Conservation (phyloP, 2,329 filamentous ascomycete genomes). For the Trichoderma guizhouense region DNA sequence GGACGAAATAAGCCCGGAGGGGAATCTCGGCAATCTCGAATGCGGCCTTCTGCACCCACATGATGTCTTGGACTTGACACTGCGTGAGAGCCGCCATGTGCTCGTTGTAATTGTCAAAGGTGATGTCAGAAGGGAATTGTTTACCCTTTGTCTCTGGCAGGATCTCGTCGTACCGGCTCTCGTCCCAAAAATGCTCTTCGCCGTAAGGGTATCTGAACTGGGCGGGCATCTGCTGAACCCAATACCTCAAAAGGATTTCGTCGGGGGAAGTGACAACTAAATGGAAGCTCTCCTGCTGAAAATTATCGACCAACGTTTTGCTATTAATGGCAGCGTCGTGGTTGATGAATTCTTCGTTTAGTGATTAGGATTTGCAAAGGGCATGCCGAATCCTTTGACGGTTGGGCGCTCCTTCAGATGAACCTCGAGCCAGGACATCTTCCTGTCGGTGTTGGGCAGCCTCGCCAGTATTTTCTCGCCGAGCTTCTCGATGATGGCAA, state of each 20-base stretch:
- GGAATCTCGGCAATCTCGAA: neutral
- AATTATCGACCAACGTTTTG: neutral
- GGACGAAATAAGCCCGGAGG: neutral
- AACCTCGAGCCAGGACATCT: too few relatives aligned
- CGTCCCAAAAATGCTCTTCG: neutral
- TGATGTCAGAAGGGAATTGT: neutral
- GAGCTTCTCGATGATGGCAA: too few relatives aligned
- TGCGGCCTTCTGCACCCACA: neutral
- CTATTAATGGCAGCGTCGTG: fast-evolving
- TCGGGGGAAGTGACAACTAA: neutral
- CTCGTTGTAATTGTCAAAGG: neutral
- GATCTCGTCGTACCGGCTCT: neutral
- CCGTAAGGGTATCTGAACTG: neutral
- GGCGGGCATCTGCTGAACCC: neutral
- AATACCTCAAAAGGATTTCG: neutral
- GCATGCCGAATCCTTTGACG: too few relatives aligned
- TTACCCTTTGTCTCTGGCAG: neutral
- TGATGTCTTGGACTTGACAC: neutral
- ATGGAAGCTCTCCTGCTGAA: neutral
- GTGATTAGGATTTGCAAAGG: too few relatives aligned
- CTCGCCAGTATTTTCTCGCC: too few relatives aligned
- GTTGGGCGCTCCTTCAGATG: too few relatives aligned
- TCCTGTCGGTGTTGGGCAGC: too few relatives aligned
- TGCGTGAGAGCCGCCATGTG: neutral
- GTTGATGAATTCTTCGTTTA: neutral